Evolutionary conservation across 495 filamentous ascomycete genomes (phyloP).

Genomic region (Penicillium turbatum): DNA sequence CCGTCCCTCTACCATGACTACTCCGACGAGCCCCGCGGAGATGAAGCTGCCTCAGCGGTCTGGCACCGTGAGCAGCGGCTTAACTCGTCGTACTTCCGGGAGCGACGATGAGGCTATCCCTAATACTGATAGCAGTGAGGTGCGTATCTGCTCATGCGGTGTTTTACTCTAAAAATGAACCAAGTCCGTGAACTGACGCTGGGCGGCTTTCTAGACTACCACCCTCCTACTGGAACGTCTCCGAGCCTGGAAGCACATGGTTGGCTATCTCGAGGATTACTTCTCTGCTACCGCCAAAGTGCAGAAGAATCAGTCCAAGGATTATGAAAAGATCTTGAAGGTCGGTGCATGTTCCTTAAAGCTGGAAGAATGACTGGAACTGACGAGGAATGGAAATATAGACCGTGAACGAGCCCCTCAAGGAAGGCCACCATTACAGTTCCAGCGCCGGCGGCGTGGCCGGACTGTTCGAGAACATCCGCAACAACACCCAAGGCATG

Average conservation of each 20-base stretch:
- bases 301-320: conserved; percentile 80
- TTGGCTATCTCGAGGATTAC: conserved; percentile 86
- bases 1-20: conserved; percentile 26
- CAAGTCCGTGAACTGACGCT: conserved; percentile 5
- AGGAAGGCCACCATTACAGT: conserved; percentile 86
- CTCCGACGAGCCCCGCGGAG: conserved; percentile 34
- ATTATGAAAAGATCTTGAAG: conserved; percentile 93
- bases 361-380: background rate
- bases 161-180: background rate
- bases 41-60: conserved; percentile 53
- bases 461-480: conserved; percentile 87
- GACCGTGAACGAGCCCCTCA: conserved; percentile 81
- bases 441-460: conserved; percentile 79
- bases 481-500: conserved; percentile 86
- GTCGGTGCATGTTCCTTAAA: conserved; percentile 34
- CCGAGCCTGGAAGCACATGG: conserved; percentile 92
- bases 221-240: conserved; percentile 78
- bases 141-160: conserved; percentile 34
- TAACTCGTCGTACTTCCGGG: conserved; percentile 36
- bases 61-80: conserved; percentile 46
- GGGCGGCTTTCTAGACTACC: conserved; percentile 52
- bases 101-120: conserved; percentile 66
- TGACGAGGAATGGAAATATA: conserved; percentile 37
- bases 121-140: conserved; percentile 73
- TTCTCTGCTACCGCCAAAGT: conserved; percentile 76